Percentiles rank a stretch among this genome's conserved stretches.
These are phyloP conservation scores for Colletotrichum karsti DNA, from an alignment of 2,329 filamentous ascomycete genomes.

Conservation along the genomic window DNA sequence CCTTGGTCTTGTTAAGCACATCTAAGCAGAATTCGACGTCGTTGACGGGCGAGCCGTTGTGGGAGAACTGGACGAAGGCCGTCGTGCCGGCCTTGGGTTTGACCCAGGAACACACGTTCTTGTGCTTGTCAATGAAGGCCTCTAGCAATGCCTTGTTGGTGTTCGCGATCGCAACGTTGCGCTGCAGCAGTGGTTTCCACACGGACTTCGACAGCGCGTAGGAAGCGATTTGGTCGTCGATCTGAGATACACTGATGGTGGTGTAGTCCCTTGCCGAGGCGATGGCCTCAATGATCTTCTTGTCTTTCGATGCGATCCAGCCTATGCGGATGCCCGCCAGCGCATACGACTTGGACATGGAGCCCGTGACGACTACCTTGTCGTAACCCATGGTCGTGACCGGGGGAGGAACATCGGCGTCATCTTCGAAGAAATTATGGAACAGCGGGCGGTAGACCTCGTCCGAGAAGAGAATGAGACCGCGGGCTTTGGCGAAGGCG, in stretches of 20 bases:
- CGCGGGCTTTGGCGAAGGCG: constrained; percentile 67
- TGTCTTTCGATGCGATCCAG: constrained; percentile 78
- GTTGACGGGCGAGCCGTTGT: constrained; percentile 69
- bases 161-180: constrained; percentile 72
- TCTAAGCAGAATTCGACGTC: constrained; percentile 77
- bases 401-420: constrained; percentile 67
- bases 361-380: constrained; percentile 77
- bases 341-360: constrained; percentile 86
- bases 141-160: constrained; percentile 74
- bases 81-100: constrained; percentile 83
- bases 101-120: constrained; percentile 72
- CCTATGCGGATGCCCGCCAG: constrained; percentile 84
- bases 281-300: constrained; percentile 68
- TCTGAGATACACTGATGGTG: constrained; percentile 83
- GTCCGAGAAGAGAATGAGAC: constrained; percentile 76
- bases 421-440: constrained; percentile 65
- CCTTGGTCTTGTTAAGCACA: constrained; percentile 73
- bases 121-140: constrained; percentile 71
- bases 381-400: constrained; percentile 76
- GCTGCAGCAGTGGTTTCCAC: constrained; percentile 52
- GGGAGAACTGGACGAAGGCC: constrained; percentile 76
- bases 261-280: constrained; percentile 80
- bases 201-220: constrained; percentile 71
- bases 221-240: constrained; percentile 81
- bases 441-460: constrained; percentile 89